Conservation (phyloP, 257 asterid species). For the Paulownia fortunei region DNA sequence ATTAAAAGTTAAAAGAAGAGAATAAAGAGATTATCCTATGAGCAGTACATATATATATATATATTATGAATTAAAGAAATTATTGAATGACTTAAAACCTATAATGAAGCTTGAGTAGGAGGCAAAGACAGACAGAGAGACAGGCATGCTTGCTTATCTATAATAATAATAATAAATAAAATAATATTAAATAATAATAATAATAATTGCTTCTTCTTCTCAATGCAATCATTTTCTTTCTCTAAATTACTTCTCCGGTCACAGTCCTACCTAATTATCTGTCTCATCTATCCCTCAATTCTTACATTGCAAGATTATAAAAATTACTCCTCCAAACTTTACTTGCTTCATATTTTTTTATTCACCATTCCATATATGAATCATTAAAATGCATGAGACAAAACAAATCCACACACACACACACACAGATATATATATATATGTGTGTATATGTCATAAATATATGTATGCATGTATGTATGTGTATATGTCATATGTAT, state of each 20-base stretch:
- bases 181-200: not conserved
- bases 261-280: not conserved
- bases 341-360: not conserved
- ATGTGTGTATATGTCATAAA: not conserved
- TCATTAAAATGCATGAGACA: conserved; percentile 8
- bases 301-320: not conserved
- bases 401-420: too few species aligned
- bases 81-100: not conserved
- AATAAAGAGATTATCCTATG: not conserved
- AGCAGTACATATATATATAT: too few species aligned
- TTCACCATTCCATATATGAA: not conserved
- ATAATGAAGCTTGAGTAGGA: conserved; percentile 17
- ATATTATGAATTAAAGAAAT: not conserved
- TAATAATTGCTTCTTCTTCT: not conserved
- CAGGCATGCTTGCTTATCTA: conserved; percentile 9
- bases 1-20: not conserved
- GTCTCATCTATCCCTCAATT: not conserved
- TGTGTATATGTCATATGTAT: too few species aligned
- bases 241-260: not conserved
- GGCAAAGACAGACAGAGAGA: conserved; percentile 9
- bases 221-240: conserved; percentile 15
- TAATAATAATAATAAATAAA: not conserved
- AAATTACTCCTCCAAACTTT: not conserved
- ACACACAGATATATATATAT: too few species aligned
- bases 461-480: not conserved